phyloP scores from a whole-genome alignment of 768 basidiomycete species.

The Pleurotus ostreatus region DNA sequence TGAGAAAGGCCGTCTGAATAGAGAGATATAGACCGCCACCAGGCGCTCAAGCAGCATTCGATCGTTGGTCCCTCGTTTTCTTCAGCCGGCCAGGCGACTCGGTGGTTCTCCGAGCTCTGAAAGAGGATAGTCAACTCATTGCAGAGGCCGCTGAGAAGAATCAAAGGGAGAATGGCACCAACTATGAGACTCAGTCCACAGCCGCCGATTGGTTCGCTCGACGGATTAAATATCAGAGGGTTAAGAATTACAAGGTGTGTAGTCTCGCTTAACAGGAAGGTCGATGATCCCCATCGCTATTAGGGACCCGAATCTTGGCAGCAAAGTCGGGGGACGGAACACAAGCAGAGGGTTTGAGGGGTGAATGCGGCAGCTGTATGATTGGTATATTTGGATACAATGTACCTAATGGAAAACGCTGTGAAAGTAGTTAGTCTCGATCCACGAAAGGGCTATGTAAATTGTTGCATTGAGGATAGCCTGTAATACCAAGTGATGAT shows the following conservation, averaged over 20 bases:
- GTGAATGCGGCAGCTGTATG: background rate
- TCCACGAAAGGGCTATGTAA: too few relatives aligned
- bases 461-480: too few relatives aligned
- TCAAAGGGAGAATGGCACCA: conserved; percentile 18
- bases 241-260: conserved; percentile 38
- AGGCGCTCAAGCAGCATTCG: conserved; percentile 43
- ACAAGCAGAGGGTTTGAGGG: conserved; percentile 6
- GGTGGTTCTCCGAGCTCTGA: conserved; percentile 44
- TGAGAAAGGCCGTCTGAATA: too few relatives aligned
- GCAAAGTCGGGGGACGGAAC: conserved; percentile 41
- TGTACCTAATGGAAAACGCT: too few relatives aligned
- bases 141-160: conserved; percentile 37
- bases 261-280: too few relatives aligned
- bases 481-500: too few relatives aligned
- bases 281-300: background rate
- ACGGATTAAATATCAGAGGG: conserved; percentile 39
- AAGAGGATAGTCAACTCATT: conserved; percentile 47
- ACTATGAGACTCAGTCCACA: conserved; percentile 31
- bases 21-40: conserved; percentile 47
- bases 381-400: too few relatives aligned
- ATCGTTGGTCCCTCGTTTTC: conserved; percentile 67
- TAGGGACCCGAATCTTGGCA: conserved; percentile 46
- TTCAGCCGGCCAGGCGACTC: conserved; percentile 62
- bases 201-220: conserved; percentile 41
- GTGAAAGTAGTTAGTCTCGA: too few relatives aligned